Evolutionary conservation across 2,329 filamentous ascomycete species (phyloP).

Genomic region (Lecanicillium sp.): DNA sequence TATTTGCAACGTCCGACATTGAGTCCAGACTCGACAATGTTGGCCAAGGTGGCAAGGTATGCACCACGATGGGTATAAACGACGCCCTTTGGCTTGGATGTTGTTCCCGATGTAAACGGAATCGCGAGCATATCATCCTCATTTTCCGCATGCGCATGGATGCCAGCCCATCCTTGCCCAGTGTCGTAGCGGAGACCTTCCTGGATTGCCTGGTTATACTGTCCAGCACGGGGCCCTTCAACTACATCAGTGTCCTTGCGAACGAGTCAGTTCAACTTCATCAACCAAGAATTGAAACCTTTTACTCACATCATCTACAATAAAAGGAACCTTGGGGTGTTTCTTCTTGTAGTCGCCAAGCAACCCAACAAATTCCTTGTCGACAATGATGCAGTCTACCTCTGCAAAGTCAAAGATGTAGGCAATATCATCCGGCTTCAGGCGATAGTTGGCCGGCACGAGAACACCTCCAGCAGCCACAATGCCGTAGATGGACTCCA

Average conservation of each 20-base stretch:
- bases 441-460: constrained; percentile 53
- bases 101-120: constrained; percentile 91
- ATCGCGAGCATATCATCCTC: constrained; percentile 81
- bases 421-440: constrained; percentile 76
- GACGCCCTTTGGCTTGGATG: constrained; percentile 84
- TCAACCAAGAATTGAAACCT: background rate
- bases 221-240: constrained; percentile 64
- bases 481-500: constrained; percentile 85
- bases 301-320: constrained; percentile 56
- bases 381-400: constrained; percentile 79
- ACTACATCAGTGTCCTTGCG: constrained; percentile 69
- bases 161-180: constrained; percentile 65
- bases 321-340: constrained; percentile 57
- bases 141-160: constrained; percentile 60
- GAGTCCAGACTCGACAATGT: constrained; percentile 81
- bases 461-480: constrained; percentile 72
- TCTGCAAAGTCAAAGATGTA: constrained; percentile 89
- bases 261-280: background rate
- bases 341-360: constrained; percentile 56
- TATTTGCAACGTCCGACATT: constrained; percentile 72
- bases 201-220: constrained; percentile 74
- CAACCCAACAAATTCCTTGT: constrained; percentile 67
- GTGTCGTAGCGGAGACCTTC: constrained; percentile 71
- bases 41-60: constrained; percentile 77
- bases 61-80: constrained; percentile 82